Evolutionary conservation across 2,329 filamentous ascomycete species (phyloP).

Genomic region (Talaromyces sp.): DNA sequence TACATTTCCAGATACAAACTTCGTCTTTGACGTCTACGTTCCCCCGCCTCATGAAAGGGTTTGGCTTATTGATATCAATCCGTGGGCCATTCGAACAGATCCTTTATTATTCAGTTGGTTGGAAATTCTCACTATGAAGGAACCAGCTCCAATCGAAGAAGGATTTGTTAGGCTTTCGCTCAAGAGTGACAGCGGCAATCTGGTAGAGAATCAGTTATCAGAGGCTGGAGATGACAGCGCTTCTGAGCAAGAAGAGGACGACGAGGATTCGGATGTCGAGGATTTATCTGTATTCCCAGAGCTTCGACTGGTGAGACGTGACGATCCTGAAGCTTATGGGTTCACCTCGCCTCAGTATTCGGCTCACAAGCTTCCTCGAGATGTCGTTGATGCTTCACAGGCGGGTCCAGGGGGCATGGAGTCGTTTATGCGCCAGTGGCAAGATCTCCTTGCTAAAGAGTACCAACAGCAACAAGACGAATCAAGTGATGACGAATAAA

Average conservation of each 20-base stretch:
- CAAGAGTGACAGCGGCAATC: slow-evolving; percentile 12
- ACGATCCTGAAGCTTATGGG: slow-evolving; percentile 83
- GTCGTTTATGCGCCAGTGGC: slow-evolving; percentile 76
- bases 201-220: slow-evolving; percentile 11
- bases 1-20: slow-evolving; percentile 77
- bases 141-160: slow-evolving; percentile 29
- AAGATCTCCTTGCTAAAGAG: slow-evolving; percentile 48
- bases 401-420: slow-evolving; percentile 70
- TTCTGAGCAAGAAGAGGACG: slow-evolving; percentile 33
- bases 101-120: slow-evolving; percentile 84
- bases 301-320: slow-evolving; percentile 72
- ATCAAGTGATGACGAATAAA: slow-evolving; percentile 25
- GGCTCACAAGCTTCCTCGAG: slow-evolving; percentile 89
- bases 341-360: slow-evolving; percentile 85
- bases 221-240: slow-evolving; percentile 14
- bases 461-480: slow-evolving; percentile 33
- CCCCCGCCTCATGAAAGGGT: slow-evolving; percentile 69
- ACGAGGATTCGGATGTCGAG: slow-evolving; percentile 46
- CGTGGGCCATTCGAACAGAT: slow-evolving; percentile 87
- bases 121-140: slow-evolving; percentile 69
- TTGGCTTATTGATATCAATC: slow-evolving; percentile 89
- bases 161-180: slow-evolving; percentile 33
- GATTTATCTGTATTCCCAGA: slow-evolving; percentile 60
- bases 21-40: slow-evolving; percentile 89
- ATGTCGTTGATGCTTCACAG: slow-evolving; percentile 70